These are phyloP conservation scores for Lactifluus rugatus DNA, from an alignment of 768 basidiomycete species.

Conservation along the genomic window DNA sequence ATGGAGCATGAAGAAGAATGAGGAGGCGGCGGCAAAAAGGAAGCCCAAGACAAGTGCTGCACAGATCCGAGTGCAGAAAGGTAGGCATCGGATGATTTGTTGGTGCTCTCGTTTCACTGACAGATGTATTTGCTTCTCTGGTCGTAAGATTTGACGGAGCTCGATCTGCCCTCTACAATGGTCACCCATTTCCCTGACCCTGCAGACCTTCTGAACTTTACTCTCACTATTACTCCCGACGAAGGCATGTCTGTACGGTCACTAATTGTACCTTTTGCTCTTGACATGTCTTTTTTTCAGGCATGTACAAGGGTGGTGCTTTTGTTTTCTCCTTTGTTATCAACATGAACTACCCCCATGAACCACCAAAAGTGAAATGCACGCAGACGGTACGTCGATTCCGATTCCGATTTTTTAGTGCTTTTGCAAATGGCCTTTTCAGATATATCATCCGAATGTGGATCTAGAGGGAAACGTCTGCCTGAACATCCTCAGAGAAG, in stretches of 20 bases:
- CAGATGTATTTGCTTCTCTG: background rate
- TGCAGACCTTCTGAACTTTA: slow-evolving; percentile 91
- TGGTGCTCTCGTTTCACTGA: background rate
- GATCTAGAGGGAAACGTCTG: slow-evolving; percentile 98
- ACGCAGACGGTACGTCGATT: slow-evolving; percentile 65
- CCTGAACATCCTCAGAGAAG: slow-evolving; percentile 95
- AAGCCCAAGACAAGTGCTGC: slow-evolving; percentile 98
- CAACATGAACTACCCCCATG: slow-evolving; percentile 97
- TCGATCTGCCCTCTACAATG: slow-evolving; percentile 95
- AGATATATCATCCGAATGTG: slow-evolving; percentile 99
- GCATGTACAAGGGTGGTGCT: slow-evolving; percentile 95
- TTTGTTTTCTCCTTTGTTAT: slow-evolving; percentile 94
- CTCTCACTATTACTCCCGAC: slow-evolving; percentile 90
- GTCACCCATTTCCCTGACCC: slow-evolving; percentile 90
- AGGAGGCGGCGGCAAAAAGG: slow-evolving; percentile 95
- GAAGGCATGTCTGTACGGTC: slow-evolving; percentile 49
- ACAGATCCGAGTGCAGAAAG: slow-evolving; percentile 99
- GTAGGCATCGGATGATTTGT: slow-evolving; percentile 32
- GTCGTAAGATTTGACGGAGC: slow-evolving; percentile 79
- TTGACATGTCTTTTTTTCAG: slow-evolving; percentile 32
- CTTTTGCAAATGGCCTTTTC: background rate
- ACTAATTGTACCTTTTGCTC: background rate
- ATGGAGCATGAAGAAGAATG: slow-evolving; percentile 99
- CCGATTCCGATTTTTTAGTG: background rate
- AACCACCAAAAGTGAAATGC: slow-evolving; percentile 98